These are phyloP conservation scores for Chlorella sp. DNA, from an alignment of 139 green algal genomes.

Conservation along the genomic window DNA sequence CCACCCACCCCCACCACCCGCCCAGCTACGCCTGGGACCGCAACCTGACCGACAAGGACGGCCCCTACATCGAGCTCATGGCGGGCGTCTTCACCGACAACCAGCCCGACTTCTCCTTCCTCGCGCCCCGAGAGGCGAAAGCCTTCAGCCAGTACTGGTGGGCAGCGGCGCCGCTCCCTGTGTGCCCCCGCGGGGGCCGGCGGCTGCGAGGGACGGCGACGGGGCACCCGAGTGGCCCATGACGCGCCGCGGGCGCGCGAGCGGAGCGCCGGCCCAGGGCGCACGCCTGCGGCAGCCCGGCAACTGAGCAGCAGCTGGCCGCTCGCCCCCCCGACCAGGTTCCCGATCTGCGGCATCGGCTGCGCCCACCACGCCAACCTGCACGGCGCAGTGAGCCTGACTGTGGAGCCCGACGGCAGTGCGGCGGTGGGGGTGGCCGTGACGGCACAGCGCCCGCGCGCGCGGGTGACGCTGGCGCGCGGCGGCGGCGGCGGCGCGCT, in stretches of 20 bases:
- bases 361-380: slow-evolving; percentile 16
- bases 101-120: slow-evolving; percentile 14
- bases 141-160: slow-evolving; percentile 11
- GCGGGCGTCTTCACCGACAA: slow-evolving; percentile 19
- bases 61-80: slow-evolving; percentile 24
- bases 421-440: neutral
- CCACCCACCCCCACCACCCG: no score
- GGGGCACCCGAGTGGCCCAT: no score
- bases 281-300: no score
- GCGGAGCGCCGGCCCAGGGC: no score
- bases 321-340: neutral
- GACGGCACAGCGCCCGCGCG: neutral
- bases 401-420: neutral
- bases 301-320: no score
- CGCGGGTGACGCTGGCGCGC: neutral
- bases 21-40: slow-evolving; percentile 14
- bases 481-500: neutral
- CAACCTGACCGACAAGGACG: slow-evolving; percentile 7
- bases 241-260: no score
- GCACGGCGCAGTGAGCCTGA: slow-evolving; percentile 2
- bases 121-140: slow-evolving; percentile 2
- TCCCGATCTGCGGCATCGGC: slow-evolving; percentile 4
- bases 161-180: no score
- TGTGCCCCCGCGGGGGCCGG: no score
- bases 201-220: no score